Evolutionary conservation across 1,284 basidiomycete species (phyloP), one percentile per base, ranked within the genome.

Genomic region (Dichomitus squalens): DNA sequence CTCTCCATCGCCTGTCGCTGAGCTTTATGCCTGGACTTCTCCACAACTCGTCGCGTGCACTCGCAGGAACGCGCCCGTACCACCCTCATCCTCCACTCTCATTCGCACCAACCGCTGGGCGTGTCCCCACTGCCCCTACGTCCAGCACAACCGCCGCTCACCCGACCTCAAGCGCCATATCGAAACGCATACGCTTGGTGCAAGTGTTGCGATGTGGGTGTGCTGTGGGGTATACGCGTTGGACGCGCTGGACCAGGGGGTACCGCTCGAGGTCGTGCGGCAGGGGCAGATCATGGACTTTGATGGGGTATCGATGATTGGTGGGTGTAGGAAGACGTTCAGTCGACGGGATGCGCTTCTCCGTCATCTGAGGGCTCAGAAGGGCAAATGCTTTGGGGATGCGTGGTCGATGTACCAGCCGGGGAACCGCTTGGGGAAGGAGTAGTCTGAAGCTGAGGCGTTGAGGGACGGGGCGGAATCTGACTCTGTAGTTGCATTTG

Each of bases 141-240:
- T 68, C 46, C 74, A 74, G 61, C 63, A 56, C 34, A 80, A 78
- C 67, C 70, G 70, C 44, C 79, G 84, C 36, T 64, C 75, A 29
- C 80, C 81, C 7, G 84, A 85, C 61, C 78, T 81, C 62, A 76
- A 75, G 64, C 77, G 84, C 12, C 84, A 85, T 65, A 66, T 84
- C 34, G 69, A 68, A 38, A 83, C 82, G 0, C 83, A 85, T 57
- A 70, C 74, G 27, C 75, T 76, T 46, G 61, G 63, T 29, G 57
- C 64, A 23, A 65, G 66, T 7, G 71, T 67, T 18, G 66, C 65
- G 4, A 64, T 68, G 31, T 74, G 72, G 72, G 59, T 74, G 6
- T 74, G 73, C 50, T 72, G 70, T 12, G 84, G 83, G 1, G 72
- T 84, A 14, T 71, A 67, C 6, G 29, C 76, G 1, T 65, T 71